Evolutionary conservation across 176 grass and related monocot genomes (phyloP), one percentile per base, ranked within the genome.

Genomic region (Canna indica): DNA sequence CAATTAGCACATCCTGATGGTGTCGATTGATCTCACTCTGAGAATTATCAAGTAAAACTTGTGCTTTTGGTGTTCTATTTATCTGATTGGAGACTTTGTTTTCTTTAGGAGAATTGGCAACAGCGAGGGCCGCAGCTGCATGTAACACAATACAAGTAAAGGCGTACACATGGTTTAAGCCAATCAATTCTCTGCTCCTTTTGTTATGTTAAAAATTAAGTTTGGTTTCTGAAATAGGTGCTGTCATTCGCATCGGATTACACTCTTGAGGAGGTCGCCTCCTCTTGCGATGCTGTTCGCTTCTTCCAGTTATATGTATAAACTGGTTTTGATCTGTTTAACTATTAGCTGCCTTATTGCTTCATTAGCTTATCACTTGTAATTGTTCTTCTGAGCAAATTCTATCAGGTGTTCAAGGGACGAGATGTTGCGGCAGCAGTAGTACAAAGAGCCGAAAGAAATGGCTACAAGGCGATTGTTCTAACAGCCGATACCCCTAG

Each of bases 281-380:
- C 80, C 36, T 90, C 89, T 77, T 85, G 89, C 32, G 50, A 68
- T 34, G 84, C 80, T 30, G 52, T 90, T 86, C 86, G 86, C 38
- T 99, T 99, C 88, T 99, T 64, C 75, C 94, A 99, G 71, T 82
- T 99, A 90, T 90, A 93, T 80, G 94, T 93, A 91, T 0, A 20
- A 0, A 0, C 34, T 9, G 12, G 17, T 39, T 39, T 67, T 6
- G 8, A 0, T n/a, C 3, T n/a, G 25, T 16, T 64, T 2, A 24
- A n/a, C 11, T 67, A 25, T n/a, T 24, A 3, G 11, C 7, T 4
- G 7, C 36, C 35, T 67, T 24, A 3, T n/a, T 69, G 76, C 50
- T 48, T 26, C 73, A 33, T 33, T 58, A 36, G 22, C 24, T 59
- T 41, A 26, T 28, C 25, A 9, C 60, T 64, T 30, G 9, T 66